These are phyloP conservation scores for Wickerhamomyces sp. DNA, from an alignment of 1,139 yeast genomes.

Conservation along the genomic window DNA sequence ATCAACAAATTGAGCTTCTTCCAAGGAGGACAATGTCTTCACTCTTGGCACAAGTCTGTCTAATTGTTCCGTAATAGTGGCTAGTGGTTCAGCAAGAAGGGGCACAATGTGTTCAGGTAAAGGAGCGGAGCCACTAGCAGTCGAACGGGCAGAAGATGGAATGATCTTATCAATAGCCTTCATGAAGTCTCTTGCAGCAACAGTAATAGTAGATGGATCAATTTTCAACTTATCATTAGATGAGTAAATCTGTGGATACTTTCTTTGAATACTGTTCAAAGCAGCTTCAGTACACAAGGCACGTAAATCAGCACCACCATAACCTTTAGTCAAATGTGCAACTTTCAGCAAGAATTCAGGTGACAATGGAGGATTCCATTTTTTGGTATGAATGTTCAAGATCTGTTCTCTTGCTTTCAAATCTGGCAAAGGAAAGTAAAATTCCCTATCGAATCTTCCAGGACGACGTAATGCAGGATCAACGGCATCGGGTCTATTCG, in stretches of 20 bases:
- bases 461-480: conserved; percentile 98
- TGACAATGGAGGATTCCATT: conserved; percentile 76
- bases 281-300: conserved; percentile 97
- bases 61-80: conserved; percentile 42
- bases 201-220: conserved; percentile 66
- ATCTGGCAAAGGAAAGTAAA: conserved; percentile 92
- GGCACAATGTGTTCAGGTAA: conserved; percentile 71
- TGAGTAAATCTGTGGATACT: conserved; percentile 88
- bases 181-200: conserved; percentile 84
- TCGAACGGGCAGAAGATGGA: conserved; percentile 88
- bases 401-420: conserved; percentile 72
- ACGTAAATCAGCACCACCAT: conserved; percentile 96
- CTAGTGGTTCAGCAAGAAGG: conserved; percentile 46
- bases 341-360: conserved; percentile 57
- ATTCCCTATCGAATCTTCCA: conserved; percentile 95
- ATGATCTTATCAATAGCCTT: conserved; percentile 79
- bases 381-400: conserved; percentile 75
- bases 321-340: conserved; percentile 85
- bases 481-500: conserved; percentile 95
- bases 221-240: conserved; percentile 70
- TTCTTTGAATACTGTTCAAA: conserved; percentile 81
- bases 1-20: conserved; percentile 65
- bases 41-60: conserved; percentile 58
- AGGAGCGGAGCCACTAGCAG: conserved; percentile 71
- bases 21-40: conserved; percentile 55